Conservation (phyloP, 306 rosid species). For the Urtica urens region DNA sequence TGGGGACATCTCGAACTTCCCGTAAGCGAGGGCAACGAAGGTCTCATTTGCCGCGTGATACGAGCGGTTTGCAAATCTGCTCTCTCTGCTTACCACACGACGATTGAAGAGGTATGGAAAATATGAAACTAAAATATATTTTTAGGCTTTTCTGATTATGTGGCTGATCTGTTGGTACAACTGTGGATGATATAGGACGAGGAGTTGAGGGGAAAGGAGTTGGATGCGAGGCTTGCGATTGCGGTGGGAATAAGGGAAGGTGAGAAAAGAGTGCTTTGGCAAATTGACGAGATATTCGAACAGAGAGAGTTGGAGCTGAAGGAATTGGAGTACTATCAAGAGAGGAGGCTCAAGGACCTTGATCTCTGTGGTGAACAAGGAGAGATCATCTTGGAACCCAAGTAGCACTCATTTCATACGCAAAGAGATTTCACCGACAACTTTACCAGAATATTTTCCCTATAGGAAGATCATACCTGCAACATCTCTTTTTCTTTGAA, state of each 20-base stretch:
- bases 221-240: conserved; percentile 53
- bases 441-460: no score
- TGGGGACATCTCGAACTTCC: conserved; percentile 78
- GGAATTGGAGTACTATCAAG: conserved; percentile 69
- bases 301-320: conserved; percentile 56
- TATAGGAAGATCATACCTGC: no score
- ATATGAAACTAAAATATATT: no score
- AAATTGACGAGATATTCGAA: conserved; percentile 55
- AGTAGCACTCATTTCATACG: no score
- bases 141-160: no score
- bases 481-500: no score
- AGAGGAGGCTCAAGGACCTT: conserved; percentile 91
- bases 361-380: conserved; percentile 91
- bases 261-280: conserved; percentile 72
- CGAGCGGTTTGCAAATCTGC: conserved; percentile 68
- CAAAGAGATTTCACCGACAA: no score
- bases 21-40: conserved; percentile 81
- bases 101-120: conserved; percentile 96
- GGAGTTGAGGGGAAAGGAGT: conserved; percentile 44
- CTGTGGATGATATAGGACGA: no score
- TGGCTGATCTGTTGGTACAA: no score
- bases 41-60: conserved; percentile 60
- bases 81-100: conserved; percentile 61
- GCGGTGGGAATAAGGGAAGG: conserved; percentile 86
- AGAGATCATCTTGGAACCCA: conserved; percentile 58